phyloP scores from a whole-genome alignment of 768 basidiomycete species.

The Hericium erinaceus region DNA sequence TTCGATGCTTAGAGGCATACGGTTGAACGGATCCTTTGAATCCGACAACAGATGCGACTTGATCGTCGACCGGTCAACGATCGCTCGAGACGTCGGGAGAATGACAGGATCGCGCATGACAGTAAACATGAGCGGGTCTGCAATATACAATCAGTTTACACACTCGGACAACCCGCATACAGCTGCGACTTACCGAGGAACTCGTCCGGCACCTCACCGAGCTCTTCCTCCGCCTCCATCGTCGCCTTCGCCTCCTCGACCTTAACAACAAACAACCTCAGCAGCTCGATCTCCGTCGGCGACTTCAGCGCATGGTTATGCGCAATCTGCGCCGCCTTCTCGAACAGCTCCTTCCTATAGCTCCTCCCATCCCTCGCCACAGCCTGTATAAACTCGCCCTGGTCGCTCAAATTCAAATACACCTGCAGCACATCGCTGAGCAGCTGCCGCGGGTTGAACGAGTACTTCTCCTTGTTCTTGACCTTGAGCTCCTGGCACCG shows the following conservation, averaged over 20 bases:
- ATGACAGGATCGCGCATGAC: conserved; percentile 94
- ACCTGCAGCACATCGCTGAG: conserved; percentile 85
- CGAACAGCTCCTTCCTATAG: conserved; percentile 79
- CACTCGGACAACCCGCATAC: conserved; percentile 2
- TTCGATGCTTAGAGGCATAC: conserved; percentile 68
- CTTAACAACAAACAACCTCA: conserved; percentile 62
- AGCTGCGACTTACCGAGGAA: conserved; percentile 60
- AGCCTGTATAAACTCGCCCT: conserved; percentile 69
- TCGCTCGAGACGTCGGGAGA: conserved; percentile 69
- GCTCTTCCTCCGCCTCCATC: conserved; percentile 83
- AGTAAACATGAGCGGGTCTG: conserved; percentile 85
- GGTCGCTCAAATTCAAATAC: conserved; percentile 79
- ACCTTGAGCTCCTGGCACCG: conserved; percentile 81
- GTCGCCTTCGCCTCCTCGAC: conserved; percentile 78
- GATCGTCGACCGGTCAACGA: conserved; percentile 87
- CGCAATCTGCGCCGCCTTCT: conserved; percentile 62
- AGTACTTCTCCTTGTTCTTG: conserved; percentile 77
- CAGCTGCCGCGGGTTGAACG: conserved; percentile 76
- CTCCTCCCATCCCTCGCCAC: conserved; percentile 93
- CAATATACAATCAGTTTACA: conserved; percentile 1
- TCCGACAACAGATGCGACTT: conserved; percentile 92
- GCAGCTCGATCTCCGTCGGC: conserved; percentile 61
- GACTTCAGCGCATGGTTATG: conserved; percentile 59
- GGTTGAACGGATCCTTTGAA: conserved; percentile 91
- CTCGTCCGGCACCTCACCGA: conserved; percentile 92